Base-by-base conservation (phyloP, 345 rosid species). In the Adansonia digitata region DNA sequence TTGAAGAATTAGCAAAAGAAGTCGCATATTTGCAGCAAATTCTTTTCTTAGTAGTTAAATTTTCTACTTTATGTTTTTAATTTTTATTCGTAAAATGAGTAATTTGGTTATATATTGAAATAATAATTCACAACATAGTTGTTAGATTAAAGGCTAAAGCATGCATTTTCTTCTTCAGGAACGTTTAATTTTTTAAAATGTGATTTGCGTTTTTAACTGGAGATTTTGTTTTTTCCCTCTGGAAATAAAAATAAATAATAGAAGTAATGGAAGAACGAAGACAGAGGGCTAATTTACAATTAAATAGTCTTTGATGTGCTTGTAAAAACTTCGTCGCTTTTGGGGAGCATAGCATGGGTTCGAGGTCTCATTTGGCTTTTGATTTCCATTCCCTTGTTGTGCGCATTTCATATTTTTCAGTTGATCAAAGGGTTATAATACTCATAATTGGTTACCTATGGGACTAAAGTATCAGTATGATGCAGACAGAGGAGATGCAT, bases 401-500 rank as follows among this genome's bases (percentile, higher is more conserved):
- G 9, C 2, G 2, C 22, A 27, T 48, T 69, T 57, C 37, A 3
- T 43, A 43, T 13, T 43, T 66, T 24, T 22, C n/a, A 52, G 22
- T 17, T 34, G 35, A 37, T 51, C 17, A n/a, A 35, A 20, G 12
- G 11, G 46, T 63, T 18, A 4, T 43, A 43, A 57, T 22, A 35
- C 5, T 73, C 18, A 17, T 39, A 5, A 34, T 61, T 20, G 12
- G 40, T 65, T 40, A 65, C 34, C 29, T 65, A 22, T 40, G 70
- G 42, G 14, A 29, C 37, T 80, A 3, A 45, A 56, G 9, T 70
- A 13, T 29, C 26, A 42, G 51, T 40, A 14, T 72, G 55, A 20
- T 77, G 86, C 83, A 88, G 92, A 75, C 40, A 71, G 80, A 73
- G 77, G 81, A 86, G 69, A 78, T 84, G 77, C 65, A 60, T 29